Percentiles rank a stretch among this genome's conserved stretches.
These are phyloP conservation scores for Conticribra weissflogii DNA, from an alignment of 108 stramenopile genomes.

Conservation along the genomic window DNA sequence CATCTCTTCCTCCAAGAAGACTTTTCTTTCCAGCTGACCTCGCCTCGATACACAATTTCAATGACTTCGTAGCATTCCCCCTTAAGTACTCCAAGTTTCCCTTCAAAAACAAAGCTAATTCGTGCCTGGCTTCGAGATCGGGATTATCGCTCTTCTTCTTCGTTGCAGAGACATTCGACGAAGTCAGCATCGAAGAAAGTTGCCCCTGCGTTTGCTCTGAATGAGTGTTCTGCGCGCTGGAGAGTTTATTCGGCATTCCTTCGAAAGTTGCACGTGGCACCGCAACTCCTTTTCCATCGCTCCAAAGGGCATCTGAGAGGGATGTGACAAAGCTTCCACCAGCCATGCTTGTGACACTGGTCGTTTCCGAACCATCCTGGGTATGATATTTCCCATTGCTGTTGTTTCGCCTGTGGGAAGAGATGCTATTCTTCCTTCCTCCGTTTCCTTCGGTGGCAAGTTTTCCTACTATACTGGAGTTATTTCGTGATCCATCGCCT, in stretches of 20 bases:
- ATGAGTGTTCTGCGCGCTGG: slow-evolving; percentile 23
- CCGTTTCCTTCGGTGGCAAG: not conserved
- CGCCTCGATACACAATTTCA: slow-evolving; percentile 82
- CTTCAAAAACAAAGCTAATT: slow-evolving; percentile 76
- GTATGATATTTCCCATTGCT: not conserved
- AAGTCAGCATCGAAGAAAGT: slow-evolving; percentile 4
- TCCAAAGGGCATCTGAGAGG: slow-evolving; percentile 20
- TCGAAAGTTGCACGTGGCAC: slow-evolving; percentile 42
- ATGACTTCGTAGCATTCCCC: slow-evolving; percentile 78
- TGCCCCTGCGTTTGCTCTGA: no score
- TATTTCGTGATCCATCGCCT: not conserved
- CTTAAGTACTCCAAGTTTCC: slow-evolving; percentile 82
- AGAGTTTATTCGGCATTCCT: slow-evolving; percentile 28
- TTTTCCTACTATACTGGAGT: not conserved
- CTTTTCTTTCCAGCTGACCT: slow-evolving; percentile 34
- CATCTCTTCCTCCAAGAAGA: not conserved
- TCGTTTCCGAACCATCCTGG: slow-evolving; percentile 27
- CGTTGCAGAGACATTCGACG: not conserved
- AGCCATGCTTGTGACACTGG: slow-evolving; percentile 27
- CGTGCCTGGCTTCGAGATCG: slow-evolving; percentile 46
- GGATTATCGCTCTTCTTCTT: slow-evolving; percentile 24
- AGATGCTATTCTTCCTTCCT: not conserved
- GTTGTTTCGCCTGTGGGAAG: not conserved
- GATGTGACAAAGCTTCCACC: slow-evolving; percentile 21
- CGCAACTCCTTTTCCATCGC: slow-evolving; percentile 13